Conservation (phyloP, 306 rosid species). For the Medicago arabica region DNA sequence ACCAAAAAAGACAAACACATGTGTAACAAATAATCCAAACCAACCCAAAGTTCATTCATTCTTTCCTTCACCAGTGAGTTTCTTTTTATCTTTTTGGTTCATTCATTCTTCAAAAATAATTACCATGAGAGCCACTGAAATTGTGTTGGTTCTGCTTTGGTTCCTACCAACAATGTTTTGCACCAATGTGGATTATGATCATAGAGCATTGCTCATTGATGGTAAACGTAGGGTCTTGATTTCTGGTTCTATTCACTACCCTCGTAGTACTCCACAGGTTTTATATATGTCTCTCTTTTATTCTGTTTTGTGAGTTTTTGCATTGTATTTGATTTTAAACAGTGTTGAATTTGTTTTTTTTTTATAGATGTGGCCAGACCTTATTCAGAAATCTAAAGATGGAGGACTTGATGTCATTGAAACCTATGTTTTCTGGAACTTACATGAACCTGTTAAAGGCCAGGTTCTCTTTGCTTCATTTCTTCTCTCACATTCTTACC, state of each 20-base stretch:
- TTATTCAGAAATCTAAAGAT: constrained; percentile 88
- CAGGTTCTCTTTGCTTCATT: constrained; percentile 64
- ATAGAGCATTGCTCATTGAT: constrained; percentile 84
- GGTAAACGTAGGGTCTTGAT: constrained; percentile 84
- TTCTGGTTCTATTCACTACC: constrained; percentile 97
- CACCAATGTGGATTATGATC: constrained; percentile 78
- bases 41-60: constrained; percentile 17
- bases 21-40: constrained; percentile 24
- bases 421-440: constrained; percentile 94
- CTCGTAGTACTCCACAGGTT: constrained; percentile 97
- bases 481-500: constrained; percentile 4
- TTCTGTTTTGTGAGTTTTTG: not conserved
- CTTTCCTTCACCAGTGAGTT: constrained; percentile 25
- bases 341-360: constrained; percentile 29
- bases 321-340: constrained; percentile 21
- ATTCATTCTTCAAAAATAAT: not conserved
- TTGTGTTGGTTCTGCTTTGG: constrained; percentile 44
- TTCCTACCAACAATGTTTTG: constrained; percentile 55
- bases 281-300: not conserved
- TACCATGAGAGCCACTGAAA: constrained; percentile 51
- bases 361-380: constrained; percentile 95
- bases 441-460: constrained; percentile 80
- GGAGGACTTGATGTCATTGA: constrained; percentile 97
- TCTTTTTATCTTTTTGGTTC: not conserved
- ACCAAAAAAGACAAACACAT: not conserved